These are phyloP conservation scores for Anisogramma anomala DNA, from an alignment of 2,329 filamentous ascomycete species.

Conservation along the genomic window DNA sequence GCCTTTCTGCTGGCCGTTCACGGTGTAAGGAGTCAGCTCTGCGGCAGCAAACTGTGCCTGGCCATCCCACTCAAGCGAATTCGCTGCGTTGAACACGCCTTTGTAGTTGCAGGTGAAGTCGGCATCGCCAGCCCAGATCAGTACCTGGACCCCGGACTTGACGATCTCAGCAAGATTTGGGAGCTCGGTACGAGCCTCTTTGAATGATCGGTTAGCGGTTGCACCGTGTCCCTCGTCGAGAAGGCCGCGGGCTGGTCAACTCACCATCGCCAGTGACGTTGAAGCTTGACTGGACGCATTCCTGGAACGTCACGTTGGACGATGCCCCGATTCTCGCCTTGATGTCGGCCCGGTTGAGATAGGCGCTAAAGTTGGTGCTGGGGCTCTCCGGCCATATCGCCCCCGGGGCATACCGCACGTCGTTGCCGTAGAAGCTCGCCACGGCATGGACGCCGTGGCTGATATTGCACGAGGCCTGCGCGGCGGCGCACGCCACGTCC, in stretches of 20 bases:
- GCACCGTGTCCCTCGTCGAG: slow-evolving; percentile 4
- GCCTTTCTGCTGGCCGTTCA: slow-evolving; percentile 8
- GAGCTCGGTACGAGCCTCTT: too few species aligned
- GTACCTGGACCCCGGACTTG: slow-evolving; percentile 5
- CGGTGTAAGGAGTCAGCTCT: not conserved
- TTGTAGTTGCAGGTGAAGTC: slow-evolving; percentile 12
- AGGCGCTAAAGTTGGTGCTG: too few species aligned
- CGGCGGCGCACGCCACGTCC: slow-evolving; percentile 22
- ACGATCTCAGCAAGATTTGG: slow-evolving; percentile 2
- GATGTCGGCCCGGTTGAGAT: too few species aligned
- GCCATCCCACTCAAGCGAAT: not conserved
- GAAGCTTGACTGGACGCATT: too few species aligned
- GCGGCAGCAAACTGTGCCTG: slow-evolving; percentile 2
- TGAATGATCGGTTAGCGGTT: slow-evolving; percentile 7
- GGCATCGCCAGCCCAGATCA: slow-evolving; percentile 12
- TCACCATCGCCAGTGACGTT: too few species aligned
- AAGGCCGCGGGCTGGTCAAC: too few species aligned
- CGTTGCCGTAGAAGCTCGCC: slow-evolving; percentile 18
- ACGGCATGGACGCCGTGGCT: slow-evolving; percentile 12
- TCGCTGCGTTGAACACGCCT: not conserved
- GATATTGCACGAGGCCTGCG: slow-evolving; percentile 24
- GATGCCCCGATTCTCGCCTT: too few species aligned
- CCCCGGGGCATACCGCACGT: slow-evolving; percentile 19
- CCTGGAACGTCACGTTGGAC: too few species aligned
- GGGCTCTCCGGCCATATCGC: too few species aligned